Evolutionary conservation across 495 filamentous ascomycete species (phyloP).

Genomic region (Penicillium lividum): DNA sequence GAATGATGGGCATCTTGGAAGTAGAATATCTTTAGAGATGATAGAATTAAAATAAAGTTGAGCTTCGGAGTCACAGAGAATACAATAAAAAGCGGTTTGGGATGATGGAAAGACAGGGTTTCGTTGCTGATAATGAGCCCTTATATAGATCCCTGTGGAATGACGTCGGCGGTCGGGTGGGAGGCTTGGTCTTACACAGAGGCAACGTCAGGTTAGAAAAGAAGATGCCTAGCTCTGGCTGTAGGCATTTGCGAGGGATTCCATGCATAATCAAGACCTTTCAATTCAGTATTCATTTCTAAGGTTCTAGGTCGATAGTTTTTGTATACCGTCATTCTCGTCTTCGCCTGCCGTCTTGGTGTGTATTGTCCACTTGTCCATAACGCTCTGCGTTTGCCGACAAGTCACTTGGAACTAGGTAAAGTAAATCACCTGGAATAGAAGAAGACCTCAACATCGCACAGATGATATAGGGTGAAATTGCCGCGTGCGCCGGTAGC

Average conservation of each 20-base stretch:
- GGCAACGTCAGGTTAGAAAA: slow-evolving; percentile 1
- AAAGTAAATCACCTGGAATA: not conserved
- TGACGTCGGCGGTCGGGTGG: slow-evolving; percentile 27
- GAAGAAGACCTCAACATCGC: not conserved
- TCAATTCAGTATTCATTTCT: too few relatives aligned
- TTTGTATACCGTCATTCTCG: too few relatives aligned
- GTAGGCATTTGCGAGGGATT: too few relatives aligned
- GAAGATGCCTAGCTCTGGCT: slow-evolving; percentile 3
- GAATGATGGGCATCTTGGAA: slow-evolving; percentile 39
- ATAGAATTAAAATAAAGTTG: not conserved
- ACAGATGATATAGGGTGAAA: not conserved
- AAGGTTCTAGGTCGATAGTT: too few relatives aligned
- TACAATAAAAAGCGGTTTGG: not conserved
- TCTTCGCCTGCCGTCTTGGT: not conserved
- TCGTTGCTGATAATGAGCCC: not conserved
- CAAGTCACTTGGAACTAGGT: not conserved
- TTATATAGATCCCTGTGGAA: slow-evolving; percentile 21
- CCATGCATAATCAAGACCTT: too few relatives aligned
- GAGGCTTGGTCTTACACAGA: slow-evolving; percentile 1
- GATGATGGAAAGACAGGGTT: slow-evolving; percentile 2
- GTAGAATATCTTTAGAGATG: not conserved
- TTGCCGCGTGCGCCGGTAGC: slow-evolving; percentile 2
- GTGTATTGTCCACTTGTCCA: not conserved
- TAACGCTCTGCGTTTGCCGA: not conserved
- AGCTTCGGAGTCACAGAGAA: not conserved